Base-by-base conservation (phyloP, 495 filamentous ascomycete species). In the Baudoinia panamericana region DNA sequence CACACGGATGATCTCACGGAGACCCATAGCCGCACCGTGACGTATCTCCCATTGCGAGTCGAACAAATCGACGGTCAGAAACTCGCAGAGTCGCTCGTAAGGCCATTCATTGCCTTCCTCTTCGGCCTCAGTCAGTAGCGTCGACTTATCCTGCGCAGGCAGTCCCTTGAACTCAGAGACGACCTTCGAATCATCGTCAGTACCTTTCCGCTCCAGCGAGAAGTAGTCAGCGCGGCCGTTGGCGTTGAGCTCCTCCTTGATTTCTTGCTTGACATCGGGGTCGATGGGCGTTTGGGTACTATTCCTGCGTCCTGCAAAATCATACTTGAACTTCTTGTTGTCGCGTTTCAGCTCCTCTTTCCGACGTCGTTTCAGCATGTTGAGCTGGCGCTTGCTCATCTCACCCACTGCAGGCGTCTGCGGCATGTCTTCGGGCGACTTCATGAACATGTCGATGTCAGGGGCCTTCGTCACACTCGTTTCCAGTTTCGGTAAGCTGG, bases 141-240 rank as follows among this genome's bases (percentile, higher is more conserved):
- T 72, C 0, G 78, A 76, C 50, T 78, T 75, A 45, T 78, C 75
- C 0, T 73, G 70, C 7, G 68, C 62, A 2, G 72, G 63, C 3
- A 75, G 71, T 4, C 92, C 92, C 58, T 94, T 96, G 66, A 88
- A 93, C 54, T 96, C 90, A 10, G 85, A 78, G n/a, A 94, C 81
- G 27, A 97, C 72, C 52, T 94, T 95, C 0, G 75, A 73, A 37
- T 87, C 82, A 53, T 97, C 90, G 49, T 94, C 84, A 0, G 75
- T 72, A 37, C 76, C 74, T 10, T 68, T 61, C 30, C 82, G 70
- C 27, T 93, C 84, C 11, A 95, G 68, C 20, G 72, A 86, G 58
- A 96, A 93, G 57, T 93, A 93, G 50, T 96, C 88, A 1, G 24
- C 67, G 61, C 25, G 58, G 50, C 33, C 73, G 27, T 64, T 63